phyloP scores from a whole-genome alignment of 2,329 filamentous ascomycete genomes.

The Trichoderma atroviride region DNA sequence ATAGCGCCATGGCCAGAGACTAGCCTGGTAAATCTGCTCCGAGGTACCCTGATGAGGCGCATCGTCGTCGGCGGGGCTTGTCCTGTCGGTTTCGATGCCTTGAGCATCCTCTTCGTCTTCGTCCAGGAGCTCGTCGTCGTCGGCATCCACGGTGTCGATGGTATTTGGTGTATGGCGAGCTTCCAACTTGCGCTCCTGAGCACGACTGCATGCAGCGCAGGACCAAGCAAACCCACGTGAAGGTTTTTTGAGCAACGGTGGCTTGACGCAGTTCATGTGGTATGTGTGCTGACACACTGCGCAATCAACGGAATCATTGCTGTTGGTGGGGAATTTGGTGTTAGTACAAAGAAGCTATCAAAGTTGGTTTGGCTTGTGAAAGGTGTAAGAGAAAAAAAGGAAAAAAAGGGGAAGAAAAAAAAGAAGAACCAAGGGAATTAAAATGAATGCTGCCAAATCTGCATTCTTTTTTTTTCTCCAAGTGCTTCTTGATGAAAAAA shows the following conservation, averaged over 20 bases:
- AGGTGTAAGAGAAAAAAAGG: not conserved
- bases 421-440: not conserved
- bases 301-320: constrained; percentile 94
- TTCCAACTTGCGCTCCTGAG: constrained; percentile 91
- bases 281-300: constrained; percentile 94
- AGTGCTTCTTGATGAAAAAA: not conserved
- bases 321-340: constrained; percentile 39
- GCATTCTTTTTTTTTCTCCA: too few species aligned
- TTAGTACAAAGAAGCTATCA: constrained; percentile 14
- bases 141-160: constrained; percentile 66
- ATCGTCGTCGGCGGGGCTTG: constrained; percentile 65
- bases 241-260: constrained; percentile 90
- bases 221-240: constrained; percentile 98
- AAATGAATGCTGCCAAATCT: not conserved
- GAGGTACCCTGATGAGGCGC: constrained; percentile 65
- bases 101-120: constrained; percentile 73
- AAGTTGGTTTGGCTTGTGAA: not conserved
- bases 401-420: too few species aligned
- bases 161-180: constrained; percentile 81
- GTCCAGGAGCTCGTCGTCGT: constrained; percentile 64
- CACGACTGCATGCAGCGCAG: constrained; percentile 91
- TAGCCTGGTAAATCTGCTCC: constrained; percentile 89
- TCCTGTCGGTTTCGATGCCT: constrained; percentile 59
- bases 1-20: constrained; percentile 95
- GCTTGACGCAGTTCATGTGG: constrained; percentile 97